A percentile compares a stretch with the other conserved stretches of the same genome.
phyloP scores from a whole-genome alignment of 2,329 filamentous ascomycete genomes.

The Pseudodiploospora longispora region DNA sequence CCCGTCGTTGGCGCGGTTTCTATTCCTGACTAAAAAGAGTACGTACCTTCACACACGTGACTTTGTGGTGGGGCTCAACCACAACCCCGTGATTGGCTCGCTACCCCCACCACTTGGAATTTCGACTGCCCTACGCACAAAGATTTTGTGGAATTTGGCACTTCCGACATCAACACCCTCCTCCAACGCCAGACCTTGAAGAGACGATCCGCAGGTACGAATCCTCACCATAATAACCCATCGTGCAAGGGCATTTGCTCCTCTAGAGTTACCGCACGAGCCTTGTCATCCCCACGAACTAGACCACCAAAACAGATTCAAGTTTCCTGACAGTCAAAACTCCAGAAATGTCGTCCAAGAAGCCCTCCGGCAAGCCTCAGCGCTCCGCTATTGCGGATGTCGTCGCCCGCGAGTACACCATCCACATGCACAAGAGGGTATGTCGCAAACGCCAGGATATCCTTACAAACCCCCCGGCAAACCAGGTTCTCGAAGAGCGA shows the following conservation, averaged over 20 bases:
- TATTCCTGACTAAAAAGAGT: neutral
- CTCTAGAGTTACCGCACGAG: slow-evolving; percentile 5
- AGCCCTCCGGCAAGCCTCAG: slow-evolving; percentile 36
- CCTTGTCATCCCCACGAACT: neutral
- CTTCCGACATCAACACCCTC: slow-evolving; percentile 27
- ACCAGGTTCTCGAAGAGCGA: slow-evolving; percentile 7
- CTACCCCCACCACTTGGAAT: slow-evolving; percentile 23
- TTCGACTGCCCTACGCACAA: slow-evolving; percentile 34
- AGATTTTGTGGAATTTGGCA: slow-evolving; percentile 33
- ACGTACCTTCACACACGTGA: slow-evolving; percentile 19
- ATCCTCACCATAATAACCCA: slow-evolving; percentile 3
- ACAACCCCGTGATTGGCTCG: slow-evolving; percentile 27
- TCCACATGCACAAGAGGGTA: slow-evolving; percentile 96
- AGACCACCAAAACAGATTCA: slow-evolving; percentile 5
- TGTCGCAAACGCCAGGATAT: slow-evolving; percentile 15
- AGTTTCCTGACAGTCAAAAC: slow-evolving; percentile 15
- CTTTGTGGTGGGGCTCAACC: neutral
- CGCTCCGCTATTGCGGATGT: slow-evolving; percentile 98
- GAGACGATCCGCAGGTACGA: slow-evolving; percentile 37
- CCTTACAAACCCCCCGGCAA: neutral
- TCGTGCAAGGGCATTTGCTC: neutral
- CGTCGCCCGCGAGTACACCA: slow-evolving; percentile 99
- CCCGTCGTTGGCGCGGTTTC: slow-evolving; percentile 4
- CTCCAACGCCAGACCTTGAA: slow-evolving; percentile 30
- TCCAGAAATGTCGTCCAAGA: slow-evolving; percentile 37